These are phyloP conservation scores for Boletales sp. DNA, from an alignment of 768 basidiomycete genomes.

Conservation along the genomic window DNA sequence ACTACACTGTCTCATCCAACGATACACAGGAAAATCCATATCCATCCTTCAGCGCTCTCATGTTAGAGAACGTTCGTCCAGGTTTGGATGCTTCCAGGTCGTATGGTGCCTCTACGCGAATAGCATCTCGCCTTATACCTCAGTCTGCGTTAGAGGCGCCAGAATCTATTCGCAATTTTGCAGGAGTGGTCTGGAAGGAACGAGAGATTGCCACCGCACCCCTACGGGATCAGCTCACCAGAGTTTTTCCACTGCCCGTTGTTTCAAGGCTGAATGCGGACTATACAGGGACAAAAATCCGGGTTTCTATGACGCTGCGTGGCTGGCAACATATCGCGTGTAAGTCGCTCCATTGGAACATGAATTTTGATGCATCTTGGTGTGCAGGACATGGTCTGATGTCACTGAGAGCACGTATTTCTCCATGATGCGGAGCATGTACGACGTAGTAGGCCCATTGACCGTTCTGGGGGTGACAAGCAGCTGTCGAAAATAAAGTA, in stretches of 20 bases:
- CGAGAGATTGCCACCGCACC: constrained; percentile 1
- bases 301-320: constrained; percentile 14
- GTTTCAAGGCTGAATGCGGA: constrained; percentile 3
- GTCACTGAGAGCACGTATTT: not conserved
- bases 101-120: constrained; percentile 10
- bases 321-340: constrained; percentile 8
- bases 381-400: constrained; percentile 12
- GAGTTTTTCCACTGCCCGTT: constrained; percentile 6
- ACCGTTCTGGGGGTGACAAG: constrained; percentile 1
- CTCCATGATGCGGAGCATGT: not conserved
- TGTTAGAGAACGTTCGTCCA: constrained; percentile 3
- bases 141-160: constrained; percentile 4
- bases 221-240: not conserved
- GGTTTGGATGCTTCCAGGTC: constrained; percentile 4
- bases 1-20: constrained; percentile 11
- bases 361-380: not conserved
- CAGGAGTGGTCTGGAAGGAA: constrained; percentile 17
- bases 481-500: constrained; percentile 13
- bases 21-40: constrained; percentile 7
- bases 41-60: constrained; percentile 4
- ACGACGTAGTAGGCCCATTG: constrained; percentile 1
- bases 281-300: constrained; percentile 20
- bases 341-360: not conserved
- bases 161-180: constrained; percentile 4
- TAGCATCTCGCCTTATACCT: constrained; percentile 16